A percentile compares a stretch with the other conserved stretches of the same genome.
These are phyloP conservation scores for Apiospora hydei DNA, from an alignment of 2,329 filamentous ascomycete genomes.

Conservation along the genomic window DNA sequence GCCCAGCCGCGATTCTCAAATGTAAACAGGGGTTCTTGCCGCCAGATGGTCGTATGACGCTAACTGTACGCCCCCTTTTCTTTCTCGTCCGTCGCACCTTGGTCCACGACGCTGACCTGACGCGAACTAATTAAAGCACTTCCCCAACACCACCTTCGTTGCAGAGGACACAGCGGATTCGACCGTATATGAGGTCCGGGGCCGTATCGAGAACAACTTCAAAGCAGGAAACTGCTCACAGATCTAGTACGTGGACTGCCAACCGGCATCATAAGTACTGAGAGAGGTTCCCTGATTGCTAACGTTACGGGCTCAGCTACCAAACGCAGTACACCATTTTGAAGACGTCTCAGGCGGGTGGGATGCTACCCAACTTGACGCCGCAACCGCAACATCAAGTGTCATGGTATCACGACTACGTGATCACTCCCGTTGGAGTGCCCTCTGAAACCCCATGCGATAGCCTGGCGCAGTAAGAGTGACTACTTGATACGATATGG, in stretches of 20 bases:
- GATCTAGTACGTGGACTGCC: slow-evolving; percentile 24
- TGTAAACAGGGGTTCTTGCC: slow-evolving; percentile 28
- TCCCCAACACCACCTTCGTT: slow-evolving; percentile 29
- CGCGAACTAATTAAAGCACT: slow-evolving; percentile 24
- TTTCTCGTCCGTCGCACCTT: background rate
- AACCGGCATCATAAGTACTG: background rate
- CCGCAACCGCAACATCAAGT: slow-evolving; percentile 27
- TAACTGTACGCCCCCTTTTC: slow-evolving; percentile 18
- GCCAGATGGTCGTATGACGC: slow-evolving; percentile 25
- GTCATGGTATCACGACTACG: slow-evolving; percentile 28
- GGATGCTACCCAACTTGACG: slow-evolving; percentile 25
- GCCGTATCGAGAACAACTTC: slow-evolving; percentile 29
- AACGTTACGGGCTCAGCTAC: slow-evolving; percentile 20
- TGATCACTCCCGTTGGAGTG: slow-evolving; percentile 21
- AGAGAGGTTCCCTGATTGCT: background rate
- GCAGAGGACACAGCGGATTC: slow-evolving; percentile 25
- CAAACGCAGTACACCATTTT: slow-evolving; percentile 29
- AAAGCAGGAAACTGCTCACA: slow-evolving; percentile 28
- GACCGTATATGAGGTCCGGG: slow-evolving; percentile 28
- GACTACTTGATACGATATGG: no score
- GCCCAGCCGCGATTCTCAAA: slow-evolving; percentile 26
- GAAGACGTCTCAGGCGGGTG: slow-evolving; percentile 26
- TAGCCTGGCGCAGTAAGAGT: background rate
- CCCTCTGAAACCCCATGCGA: slow-evolving; percentile 28
- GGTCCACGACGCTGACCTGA: background rate